These are phyloP conservation scores for Cadophora malorum DNA, from an alignment of 2,329 filamentous ascomycete species.

Conservation along the genomic window DNA sequence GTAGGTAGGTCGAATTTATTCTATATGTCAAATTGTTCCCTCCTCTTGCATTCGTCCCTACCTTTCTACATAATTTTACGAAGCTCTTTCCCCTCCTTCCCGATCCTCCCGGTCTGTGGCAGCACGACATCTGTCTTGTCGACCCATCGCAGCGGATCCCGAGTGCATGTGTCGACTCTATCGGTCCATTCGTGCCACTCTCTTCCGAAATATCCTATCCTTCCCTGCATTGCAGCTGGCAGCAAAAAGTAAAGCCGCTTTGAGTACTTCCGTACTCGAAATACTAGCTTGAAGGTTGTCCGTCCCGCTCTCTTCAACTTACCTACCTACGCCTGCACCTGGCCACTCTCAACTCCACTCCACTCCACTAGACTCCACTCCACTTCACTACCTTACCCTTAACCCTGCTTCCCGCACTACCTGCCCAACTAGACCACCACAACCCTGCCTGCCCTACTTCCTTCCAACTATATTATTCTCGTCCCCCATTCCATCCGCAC, in stretches of 20 bases:
- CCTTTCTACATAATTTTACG: background rate
- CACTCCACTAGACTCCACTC: background rate
- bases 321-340: background rate
- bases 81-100: background rate
- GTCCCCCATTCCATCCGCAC: background rate
- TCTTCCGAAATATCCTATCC: background rate
- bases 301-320: background rate
- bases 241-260: background rate
- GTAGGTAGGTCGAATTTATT: background rate
- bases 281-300: background rate
- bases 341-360: background rate
- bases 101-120: background rate
- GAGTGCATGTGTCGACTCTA: conserved; percentile 13
- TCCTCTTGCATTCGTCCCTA: background rate
- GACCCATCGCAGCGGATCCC: conserved; percentile 7
- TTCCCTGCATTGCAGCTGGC: background rate
- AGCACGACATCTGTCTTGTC: conserved; percentile 1
- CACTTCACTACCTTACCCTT: background rate
- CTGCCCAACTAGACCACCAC: conserved; percentile 9
- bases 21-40: background rate
- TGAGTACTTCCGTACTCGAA: background rate
- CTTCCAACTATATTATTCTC: conserved; percentile 3
- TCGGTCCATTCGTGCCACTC: background rate
- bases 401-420: conserved; percentile 16
- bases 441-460: conserved; percentile 8